phyloP scores from a whole-genome alignment of 495 filamentous ascomycete species.

The Copromyces sp. region DNA sequence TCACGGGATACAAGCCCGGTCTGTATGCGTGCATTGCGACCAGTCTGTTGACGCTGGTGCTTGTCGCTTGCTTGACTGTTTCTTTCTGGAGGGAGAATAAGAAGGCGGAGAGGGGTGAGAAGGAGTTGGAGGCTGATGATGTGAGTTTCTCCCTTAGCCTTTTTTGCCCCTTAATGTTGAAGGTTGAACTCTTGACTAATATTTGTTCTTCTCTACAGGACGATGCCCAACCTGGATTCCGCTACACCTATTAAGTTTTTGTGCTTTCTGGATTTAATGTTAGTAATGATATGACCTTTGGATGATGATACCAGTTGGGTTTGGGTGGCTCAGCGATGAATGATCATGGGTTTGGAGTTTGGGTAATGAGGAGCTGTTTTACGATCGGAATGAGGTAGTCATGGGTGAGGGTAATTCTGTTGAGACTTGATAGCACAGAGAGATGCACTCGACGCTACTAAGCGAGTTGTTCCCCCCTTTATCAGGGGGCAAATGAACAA shows the following conservation, averaged over 20 bases:
- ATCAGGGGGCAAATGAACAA: background rate
- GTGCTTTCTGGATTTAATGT: background rate
- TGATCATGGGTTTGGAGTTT: background rate
- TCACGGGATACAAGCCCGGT: conserved; percentile 29
- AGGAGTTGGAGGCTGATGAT: conserved; percentile 30
- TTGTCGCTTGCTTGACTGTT: conserved; percentile 24
- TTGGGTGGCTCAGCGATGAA: background rate
- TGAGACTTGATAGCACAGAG: background rate
- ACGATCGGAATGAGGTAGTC: background rate
- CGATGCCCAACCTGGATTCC: conserved; percentile 32
- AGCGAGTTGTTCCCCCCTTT: background rate
- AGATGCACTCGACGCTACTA: background rate
- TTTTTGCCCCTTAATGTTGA: background rate
- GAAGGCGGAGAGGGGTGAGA: conserved; percentile 35
- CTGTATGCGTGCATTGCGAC: conserved; percentile 36
- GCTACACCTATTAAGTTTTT: conserved; percentile 35
- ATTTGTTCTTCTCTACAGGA: conserved; percentile 20
- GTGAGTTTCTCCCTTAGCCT: conserved; percentile 17
- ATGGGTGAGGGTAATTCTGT: background rate
- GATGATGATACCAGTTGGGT: too few species aligned
- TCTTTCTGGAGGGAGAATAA: conserved; percentile 26
- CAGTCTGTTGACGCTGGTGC: conserved; percentile 23
- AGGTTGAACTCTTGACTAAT: conserved; percentile 1
- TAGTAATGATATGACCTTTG: background rate
- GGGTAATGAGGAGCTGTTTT: background rate